Percentiles rank a stretch among this genome's conserved stretches.
Evolutionary conservation across 1,284 basidiomycete species (phyloP).

Genomic region (Pyrrhoderma lamaoense): DNA sequence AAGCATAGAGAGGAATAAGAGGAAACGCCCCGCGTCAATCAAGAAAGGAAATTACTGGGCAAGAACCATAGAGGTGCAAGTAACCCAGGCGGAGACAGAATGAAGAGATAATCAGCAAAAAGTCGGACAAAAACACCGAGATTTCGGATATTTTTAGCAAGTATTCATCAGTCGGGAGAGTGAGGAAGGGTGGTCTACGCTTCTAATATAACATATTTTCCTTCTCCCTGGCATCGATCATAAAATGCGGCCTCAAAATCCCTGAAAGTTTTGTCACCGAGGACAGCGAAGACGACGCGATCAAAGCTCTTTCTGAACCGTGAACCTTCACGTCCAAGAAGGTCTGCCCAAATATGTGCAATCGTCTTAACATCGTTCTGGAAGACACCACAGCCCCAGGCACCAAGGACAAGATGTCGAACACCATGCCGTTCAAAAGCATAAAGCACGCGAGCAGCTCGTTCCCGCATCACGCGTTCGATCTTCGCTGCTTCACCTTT

Average conservation of each 20-base stretch:
- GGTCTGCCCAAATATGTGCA: slow-evolving; percentile 52
- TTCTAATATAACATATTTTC: slow-evolving; percentile 4
- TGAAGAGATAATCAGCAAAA: background rate
- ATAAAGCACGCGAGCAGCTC: slow-evolving; percentile 57
- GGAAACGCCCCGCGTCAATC: too few relatives aligned
- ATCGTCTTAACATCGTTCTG: slow-evolving; percentile 49
- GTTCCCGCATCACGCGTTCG: slow-evolving; percentile 50
- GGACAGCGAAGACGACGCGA: slow-evolving; percentile 54
- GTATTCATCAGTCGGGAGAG: background rate
- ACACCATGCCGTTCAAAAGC: slow-evolving; percentile 56
- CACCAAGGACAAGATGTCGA: slow-evolving; percentile 55
- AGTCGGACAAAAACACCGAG: background rate
- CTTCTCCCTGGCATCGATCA: slow-evolving; percentile 12
- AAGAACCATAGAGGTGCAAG: too few relatives aligned
- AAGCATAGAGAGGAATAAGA: too few relatives aligned
- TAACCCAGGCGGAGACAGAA: background rate
- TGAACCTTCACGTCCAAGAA: slow-evolving; percentile 39
- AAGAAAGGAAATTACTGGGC: too few relatives aligned
- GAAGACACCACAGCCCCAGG: slow-evolving; percentile 71
- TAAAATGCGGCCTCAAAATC: slow-evolving; percentile 40
- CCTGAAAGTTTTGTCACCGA: slow-evolving; percentile 44
- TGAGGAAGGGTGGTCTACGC: slow-evolving; percentile 1
- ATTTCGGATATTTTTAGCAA: background rate
- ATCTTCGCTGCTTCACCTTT: slow-evolving; percentile 36
- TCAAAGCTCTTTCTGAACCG: slow-evolving; percentile 53